Conservation (phyloP, 2,329 filamentous ascomycete species). For the Zopfia rhizophila region DNA sequence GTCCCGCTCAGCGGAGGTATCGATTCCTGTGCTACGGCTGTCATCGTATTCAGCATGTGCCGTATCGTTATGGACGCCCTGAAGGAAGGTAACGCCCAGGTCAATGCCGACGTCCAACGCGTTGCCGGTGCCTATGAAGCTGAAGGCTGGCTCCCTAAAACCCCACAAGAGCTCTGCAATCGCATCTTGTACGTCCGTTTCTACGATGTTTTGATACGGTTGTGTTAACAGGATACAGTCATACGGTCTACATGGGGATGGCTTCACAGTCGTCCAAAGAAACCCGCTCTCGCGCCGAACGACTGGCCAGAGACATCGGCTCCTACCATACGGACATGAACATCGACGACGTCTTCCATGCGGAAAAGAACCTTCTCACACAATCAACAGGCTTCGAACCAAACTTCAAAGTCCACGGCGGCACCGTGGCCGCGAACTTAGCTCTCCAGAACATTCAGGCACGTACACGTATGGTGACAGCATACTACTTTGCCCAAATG, state of each 20-base stretch:
- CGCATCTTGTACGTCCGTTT: conserved; percentile 67
- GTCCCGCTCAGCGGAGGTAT: conserved; percentile 70
- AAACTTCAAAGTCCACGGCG: conserved; percentile 72
- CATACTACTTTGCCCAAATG: conserved; percentile 72
- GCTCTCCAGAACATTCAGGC: conserved; percentile 76
- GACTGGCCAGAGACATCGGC: conserved; percentile 71
- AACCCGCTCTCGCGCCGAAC: conserved; percentile 72
- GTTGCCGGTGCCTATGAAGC: conserved; percentile 62
- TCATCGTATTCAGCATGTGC: conserved; percentile 64
- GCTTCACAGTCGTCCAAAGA: conserved; percentile 71
- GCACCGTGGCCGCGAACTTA: conserved; percentile 69
- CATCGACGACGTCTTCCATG: conserved; percentile 74
- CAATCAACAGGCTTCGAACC: conserved; percentile 69
- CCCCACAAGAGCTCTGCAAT: conserved; percentile 68
- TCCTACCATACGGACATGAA: conserved; percentile 78
- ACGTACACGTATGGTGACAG: conserved; percentile 71
- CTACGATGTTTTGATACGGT: conserved; percentile 32
- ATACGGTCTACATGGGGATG: conserved; percentile 74
- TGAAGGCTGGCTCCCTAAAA: conserved; percentile 63
- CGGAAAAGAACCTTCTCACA: conserved; percentile 69
- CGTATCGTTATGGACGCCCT: conserved; percentile 66
- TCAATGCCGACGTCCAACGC: conserved; percentile 63
- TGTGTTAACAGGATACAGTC: too few relatives aligned
- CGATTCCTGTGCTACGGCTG: conserved; percentile 67
- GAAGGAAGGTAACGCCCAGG: conserved; percentile 62